Percentiles rank a stretch among this genome's conserved stretches.
Evolutionary conservation across 2,329 filamentous ascomycete genomes (phyloP).

Genomic region (Phaeophleospora eucalypticola): DNA sequence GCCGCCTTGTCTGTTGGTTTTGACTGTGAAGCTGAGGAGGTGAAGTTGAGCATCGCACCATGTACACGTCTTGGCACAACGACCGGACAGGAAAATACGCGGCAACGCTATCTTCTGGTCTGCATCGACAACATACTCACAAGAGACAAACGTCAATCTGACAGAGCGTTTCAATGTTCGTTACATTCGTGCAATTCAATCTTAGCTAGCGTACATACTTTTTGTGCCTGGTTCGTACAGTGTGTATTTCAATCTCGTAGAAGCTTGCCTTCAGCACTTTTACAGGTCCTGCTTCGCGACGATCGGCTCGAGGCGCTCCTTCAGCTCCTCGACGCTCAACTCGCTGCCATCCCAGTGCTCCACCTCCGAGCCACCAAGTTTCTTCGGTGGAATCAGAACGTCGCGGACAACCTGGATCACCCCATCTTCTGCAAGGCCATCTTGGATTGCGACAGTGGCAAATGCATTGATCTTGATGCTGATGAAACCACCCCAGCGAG

Average conservation of each 20-base stretch:
- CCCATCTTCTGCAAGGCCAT: slow-evolving; percentile 72
- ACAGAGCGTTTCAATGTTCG: neutral
- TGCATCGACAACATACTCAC: too few relatives aligned
- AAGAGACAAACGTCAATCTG: neutral
- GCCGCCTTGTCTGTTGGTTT: too few relatives aligned
- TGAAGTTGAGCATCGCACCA: too few relatives aligned
- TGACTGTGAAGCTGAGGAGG: too few relatives aligned
- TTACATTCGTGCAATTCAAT: neutral
- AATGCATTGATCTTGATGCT: slow-evolving; percentile 73
- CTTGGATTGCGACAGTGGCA: slow-evolving; percentile 60
- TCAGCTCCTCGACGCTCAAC: slow-evolving; percentile 58
- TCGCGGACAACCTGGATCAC: slow-evolving; percentile 73
- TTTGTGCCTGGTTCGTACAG: too few relatives aligned
- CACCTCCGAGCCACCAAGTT: slow-evolving; percentile 37
- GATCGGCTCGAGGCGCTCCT: slow-evolving; percentile 50
- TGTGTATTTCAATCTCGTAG: too few relatives aligned
- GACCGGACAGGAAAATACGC: too few relatives aligned
- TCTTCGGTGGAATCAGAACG: slow-evolving; percentile 72
- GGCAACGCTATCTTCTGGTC: too few relatives aligned
- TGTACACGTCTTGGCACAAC: too few relatives aligned
- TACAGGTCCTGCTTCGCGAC: slow-evolving; percentile 35
- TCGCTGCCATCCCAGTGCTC: slow-evolving; percentile 46
- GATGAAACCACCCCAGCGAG: slow-evolving; percentile 62
- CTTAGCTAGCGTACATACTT: neutral
- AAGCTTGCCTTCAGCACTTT: too few relatives aligned